Evolutionary conservation across 441 rosid genomes (phyloP).

Genomic region (Adansonia gregorii): DNA sequence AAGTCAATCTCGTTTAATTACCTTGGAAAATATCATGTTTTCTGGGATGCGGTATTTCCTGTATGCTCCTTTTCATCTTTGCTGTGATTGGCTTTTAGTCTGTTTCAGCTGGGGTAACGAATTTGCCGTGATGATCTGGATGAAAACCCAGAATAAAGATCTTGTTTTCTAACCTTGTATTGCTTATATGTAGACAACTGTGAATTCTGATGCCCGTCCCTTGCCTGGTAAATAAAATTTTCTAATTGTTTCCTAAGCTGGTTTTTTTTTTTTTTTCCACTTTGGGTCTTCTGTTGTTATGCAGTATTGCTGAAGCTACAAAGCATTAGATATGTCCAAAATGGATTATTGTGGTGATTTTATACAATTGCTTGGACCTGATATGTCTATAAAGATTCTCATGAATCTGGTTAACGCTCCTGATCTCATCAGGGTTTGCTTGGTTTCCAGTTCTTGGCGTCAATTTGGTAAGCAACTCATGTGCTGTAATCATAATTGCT

Average conservation of each 20-base stretch:
- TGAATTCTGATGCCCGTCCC: not conserved
- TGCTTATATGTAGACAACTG: not conserved
- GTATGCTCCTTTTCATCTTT: not conserved
- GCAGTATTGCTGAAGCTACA: constrained; percentile 23
- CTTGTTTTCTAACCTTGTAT: not conserved
- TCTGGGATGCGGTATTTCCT: not conserved
- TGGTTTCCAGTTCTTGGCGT: constrained; percentile 49
- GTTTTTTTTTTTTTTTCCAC: not conserved
- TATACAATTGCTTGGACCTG: constrained; percentile 43
- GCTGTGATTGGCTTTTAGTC: not conserved
- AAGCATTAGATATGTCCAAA: not conserved
- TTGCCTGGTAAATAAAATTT: constrained; percentile 1
- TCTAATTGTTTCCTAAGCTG: not conserved
- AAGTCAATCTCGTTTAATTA: not conserved
- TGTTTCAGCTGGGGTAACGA: not conserved
- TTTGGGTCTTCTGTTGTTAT: not conserved
- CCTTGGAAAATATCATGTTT: not conserved
- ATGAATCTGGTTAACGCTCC: constrained; percentile 53
- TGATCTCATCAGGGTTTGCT: constrained; percentile 49
- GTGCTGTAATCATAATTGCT: not conserved
- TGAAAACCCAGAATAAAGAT: not conserved
- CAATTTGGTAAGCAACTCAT: constrained; percentile 39
- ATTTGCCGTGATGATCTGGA: not conserved
- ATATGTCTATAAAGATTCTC: constrained; percentile 42
- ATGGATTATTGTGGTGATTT: constrained; percentile 45